Conservation (phyloP, 768 basidiomycete species). For the Rubroboletus satanas region DNA sequence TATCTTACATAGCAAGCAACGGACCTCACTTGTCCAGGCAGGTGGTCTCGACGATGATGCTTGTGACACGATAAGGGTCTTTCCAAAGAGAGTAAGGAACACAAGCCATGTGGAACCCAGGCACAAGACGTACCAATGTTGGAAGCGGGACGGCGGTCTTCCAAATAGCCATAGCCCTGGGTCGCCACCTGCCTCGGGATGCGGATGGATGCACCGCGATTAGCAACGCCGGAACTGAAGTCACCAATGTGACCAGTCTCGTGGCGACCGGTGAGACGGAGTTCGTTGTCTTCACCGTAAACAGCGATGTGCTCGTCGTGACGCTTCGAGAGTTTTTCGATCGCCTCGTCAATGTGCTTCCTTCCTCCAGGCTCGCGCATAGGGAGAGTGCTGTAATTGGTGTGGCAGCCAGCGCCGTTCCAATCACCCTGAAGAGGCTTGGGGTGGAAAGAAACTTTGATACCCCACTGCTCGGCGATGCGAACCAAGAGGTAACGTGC, state of each 20-base stretch:
- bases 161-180: slow-evolving; percentile 92
- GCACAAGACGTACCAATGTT: slow-evolving; percentile 76
- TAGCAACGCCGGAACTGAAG: slow-evolving; percentile 94
- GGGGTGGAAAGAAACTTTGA: slow-evolving; percentile 99
- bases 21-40: slow-evolving; percentile 54
- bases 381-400: slow-evolving; percentile 91
- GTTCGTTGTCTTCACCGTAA: slow-evolving; percentile 97
- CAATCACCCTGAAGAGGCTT: slow-evolving; percentile 96
- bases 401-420: slow-evolving; percentile 99
- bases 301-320: slow-evolving; percentile 96
- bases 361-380: slow-evolving; percentile 96
- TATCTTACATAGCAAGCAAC: slow-evolving; percentile 12
- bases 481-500: slow-evolving; percentile 94
- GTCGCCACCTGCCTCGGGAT: slow-evolving; percentile 91
- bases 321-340: slow-evolving; percentile 86
- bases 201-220: slow-evolving; percentile 96
- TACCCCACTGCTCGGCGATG: slow-evolving; percentile 95
- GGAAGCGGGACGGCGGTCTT: slow-evolving; percentile 95
- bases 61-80: slow-evolving; percentile 96
- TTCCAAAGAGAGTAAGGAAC: slow-evolving; percentile 6
- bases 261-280: slow-evolving; percentile 92
- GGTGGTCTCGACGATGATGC: slow-evolving; percentile 87
- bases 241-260: slow-evolving; percentile 92
- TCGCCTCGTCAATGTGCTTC: slow-evolving; percentile 86
- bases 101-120: not conserved